Evolutionary conservation across 305 asterid genomes (phyloP).

Genomic region (Solanum chacoense): DNA sequence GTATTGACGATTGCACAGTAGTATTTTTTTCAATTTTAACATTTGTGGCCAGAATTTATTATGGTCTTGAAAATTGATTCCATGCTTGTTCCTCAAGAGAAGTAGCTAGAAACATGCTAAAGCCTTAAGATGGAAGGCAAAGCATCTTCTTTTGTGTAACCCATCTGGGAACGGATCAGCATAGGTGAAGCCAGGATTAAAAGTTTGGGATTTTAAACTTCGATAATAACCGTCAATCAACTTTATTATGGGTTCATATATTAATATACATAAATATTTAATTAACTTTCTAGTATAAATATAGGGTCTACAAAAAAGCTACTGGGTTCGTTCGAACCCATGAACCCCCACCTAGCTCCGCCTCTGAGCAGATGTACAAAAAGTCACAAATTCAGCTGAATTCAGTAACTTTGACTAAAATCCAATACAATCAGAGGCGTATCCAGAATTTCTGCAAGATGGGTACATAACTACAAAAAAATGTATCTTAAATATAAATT

Average conservation of each 20-base stretch:
- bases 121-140: neutral
- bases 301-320: too few relatives aligned
- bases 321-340: too few relatives aligned
- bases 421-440: neutral
- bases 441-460: too few relatives aligned
- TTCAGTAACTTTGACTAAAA: neutral
- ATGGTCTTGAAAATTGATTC: neutral
- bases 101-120: neutral
- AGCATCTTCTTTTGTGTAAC: neutral
- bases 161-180: neutral
- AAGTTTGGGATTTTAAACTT: too few relatives aligned
- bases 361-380: neutral
- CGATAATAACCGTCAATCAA: too few relatives aligned
- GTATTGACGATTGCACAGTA: neutral
- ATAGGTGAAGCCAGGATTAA: too few relatives aligned
- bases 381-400: fast-evolving
- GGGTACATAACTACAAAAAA: too few relatives aligned
- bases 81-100: neutral
- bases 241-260: too few relatives aligned
- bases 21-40: neutral
- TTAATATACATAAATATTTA: too few relatives aligned
- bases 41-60: neutral
- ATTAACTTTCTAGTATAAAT: too few relatives aligned
- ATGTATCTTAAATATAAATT: too few relatives aligned
- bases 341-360: too few relatives aligned